Conservation (phyloP, 176 grass and related monocot genomes). For the Raddia guianensis region DNA sequence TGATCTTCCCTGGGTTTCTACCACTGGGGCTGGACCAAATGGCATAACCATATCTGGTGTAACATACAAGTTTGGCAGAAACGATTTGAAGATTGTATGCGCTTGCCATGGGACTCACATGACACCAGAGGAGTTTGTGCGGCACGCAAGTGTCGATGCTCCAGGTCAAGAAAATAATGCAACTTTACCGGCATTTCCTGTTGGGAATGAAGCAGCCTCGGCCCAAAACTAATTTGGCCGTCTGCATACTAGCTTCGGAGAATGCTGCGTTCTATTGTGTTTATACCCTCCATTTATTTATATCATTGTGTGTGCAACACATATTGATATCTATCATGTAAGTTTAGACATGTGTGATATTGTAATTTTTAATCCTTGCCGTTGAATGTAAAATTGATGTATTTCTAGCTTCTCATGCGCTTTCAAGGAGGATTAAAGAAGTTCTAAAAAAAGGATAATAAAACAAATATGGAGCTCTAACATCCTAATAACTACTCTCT, state of each 20-base stretch:
- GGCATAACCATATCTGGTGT: slow-evolving; percentile 93
- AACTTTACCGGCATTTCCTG: slow-evolving; percentile 40
- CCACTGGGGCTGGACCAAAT: slow-evolving; percentile 63
- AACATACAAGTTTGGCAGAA: slow-evolving; percentile 76
- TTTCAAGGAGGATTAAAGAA: not conserved
- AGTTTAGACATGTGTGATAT: slow-evolving; percentile 28
- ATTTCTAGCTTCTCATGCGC: slow-evolving; percentile 7
- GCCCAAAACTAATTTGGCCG: slow-evolving; percentile 52
- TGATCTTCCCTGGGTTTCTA: slow-evolving; percentile 95
- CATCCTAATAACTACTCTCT: not conserved
- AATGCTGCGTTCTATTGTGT: slow-evolving; percentile 30
- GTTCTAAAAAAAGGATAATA: not conserved
- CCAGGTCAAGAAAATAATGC: slow-evolving; percentile 46
- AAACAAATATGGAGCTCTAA: too few relatives aligned
- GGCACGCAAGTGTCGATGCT: slow-evolving; percentile 68
- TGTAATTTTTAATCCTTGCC: slow-evolving; percentile 19
- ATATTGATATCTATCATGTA: slow-evolving; percentile 25
- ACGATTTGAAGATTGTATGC: slow-evolving; percentile 83
- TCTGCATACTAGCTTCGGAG: not conserved
- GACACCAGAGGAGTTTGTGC: slow-evolving; percentile 71
- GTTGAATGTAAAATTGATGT: slow-evolving; percentile 29
- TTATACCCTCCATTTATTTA: slow-evolving; percentile 34
- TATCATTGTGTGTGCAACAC: slow-evolving; percentile 1
- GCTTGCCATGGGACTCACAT: slow-evolving; percentile 91
- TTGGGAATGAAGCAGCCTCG: slow-evolving; percentile 55